These are phyloP conservation scores for Umbelopsis ramanniana DNA, from an alignment of 192 early-diverging fungal species.

Conservation along the genomic window DNA sequence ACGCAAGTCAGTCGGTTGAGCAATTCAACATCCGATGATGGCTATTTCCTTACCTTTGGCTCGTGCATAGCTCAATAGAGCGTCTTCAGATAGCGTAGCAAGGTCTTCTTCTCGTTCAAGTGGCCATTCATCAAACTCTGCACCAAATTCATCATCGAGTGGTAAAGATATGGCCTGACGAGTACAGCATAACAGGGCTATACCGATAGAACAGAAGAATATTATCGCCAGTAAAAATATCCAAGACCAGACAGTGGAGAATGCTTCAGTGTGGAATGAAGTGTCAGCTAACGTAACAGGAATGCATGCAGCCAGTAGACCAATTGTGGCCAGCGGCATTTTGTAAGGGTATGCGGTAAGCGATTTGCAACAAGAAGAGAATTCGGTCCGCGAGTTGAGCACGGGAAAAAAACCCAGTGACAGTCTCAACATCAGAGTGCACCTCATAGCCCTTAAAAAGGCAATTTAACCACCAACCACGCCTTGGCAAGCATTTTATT, in stretches of 20 bases:
- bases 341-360: background rate
- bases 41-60: constrained; percentile 34
- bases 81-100: constrained; percentile 43
- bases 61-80: constrained; percentile 45
- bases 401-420: constrained; percentile 1
- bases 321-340: constrained; percentile 12
- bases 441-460: background rate
- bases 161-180: constrained; percentile 24
- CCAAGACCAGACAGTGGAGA: constrained; percentile 31
- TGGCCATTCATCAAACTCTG: constrained; percentile 33
- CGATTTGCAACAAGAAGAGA: background rate
- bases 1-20: background rate
- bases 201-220: constrained; percentile 23
- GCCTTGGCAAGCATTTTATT: background rate
- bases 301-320: constrained; percentile 9
- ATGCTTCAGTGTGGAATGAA: constrained; percentile 5
- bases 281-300: constrained; percentile 1
- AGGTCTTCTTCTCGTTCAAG: constrained; percentile 35
- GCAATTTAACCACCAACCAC: background rate
- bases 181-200: constrained; percentile 33
- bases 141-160: constrained; percentile 25
- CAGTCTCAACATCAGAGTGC: background rate
- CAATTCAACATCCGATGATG: background rate
- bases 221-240: constrained; percentile 30
- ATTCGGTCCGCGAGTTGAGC: background rate